Percentiles rank a stretch among this genome's conserved stretches.
phyloP scores from a whole-genome alignment of 2,329 filamentous ascomycete genomes.

The Cercospora nicotianae region DNA sequence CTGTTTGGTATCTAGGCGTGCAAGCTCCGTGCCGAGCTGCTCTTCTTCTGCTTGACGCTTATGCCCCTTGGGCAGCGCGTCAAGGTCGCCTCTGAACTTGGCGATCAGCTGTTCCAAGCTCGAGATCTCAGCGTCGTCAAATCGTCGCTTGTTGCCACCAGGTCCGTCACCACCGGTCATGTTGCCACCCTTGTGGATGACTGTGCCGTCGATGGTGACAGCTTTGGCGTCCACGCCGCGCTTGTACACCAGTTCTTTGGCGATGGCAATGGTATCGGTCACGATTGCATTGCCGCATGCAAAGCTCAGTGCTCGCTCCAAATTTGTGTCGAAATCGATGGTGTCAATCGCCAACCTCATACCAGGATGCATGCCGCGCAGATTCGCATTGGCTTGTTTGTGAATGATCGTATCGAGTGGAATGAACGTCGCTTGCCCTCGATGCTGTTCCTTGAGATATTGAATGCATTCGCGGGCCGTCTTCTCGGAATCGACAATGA shows the following conservation, averaged over 20 bases:
- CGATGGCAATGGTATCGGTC: conserved; percentile 81
- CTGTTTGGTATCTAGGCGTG: conserved; percentile 75
- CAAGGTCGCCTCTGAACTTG: conserved; percentile 74
- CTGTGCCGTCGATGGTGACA: conserved; percentile 89
- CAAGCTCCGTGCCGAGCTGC: conserved; percentile 73
- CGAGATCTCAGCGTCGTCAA: conserved; percentile 87
- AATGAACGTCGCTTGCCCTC: conserved; percentile 88
- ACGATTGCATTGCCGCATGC: conserved; percentile 94
- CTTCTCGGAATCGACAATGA: conserved; percentile 93
- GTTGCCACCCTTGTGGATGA: conserved; percentile 93
- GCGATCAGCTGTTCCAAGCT: conserved; percentile 75
- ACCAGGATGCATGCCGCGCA: conserved; percentile 84
- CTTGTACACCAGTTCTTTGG: conserved; percentile 86
- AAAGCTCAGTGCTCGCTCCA: conserved; percentile 91
- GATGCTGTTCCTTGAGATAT: conserved; percentile 86
- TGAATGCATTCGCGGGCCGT: conserved; percentile 91
- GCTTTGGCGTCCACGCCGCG: conserved; percentile 86
- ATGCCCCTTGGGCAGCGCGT: conserved; percentile 75
- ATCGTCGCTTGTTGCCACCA: conserved; percentile 68
- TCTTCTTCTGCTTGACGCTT: conserved; percentile 77
- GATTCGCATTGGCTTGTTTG: conserved; percentile 80
- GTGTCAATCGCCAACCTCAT: conserved; percentile 90
- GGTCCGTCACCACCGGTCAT: conserved; percentile 93
- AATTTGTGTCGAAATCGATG: conserved; percentile 84
- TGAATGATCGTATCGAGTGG: conserved; percentile 97